These are phyloP conservation scores for Phyllosticta capitalensis DNA, from an alignment of 2,329 filamentous ascomycete species.

Conservation along the genomic window DNA sequence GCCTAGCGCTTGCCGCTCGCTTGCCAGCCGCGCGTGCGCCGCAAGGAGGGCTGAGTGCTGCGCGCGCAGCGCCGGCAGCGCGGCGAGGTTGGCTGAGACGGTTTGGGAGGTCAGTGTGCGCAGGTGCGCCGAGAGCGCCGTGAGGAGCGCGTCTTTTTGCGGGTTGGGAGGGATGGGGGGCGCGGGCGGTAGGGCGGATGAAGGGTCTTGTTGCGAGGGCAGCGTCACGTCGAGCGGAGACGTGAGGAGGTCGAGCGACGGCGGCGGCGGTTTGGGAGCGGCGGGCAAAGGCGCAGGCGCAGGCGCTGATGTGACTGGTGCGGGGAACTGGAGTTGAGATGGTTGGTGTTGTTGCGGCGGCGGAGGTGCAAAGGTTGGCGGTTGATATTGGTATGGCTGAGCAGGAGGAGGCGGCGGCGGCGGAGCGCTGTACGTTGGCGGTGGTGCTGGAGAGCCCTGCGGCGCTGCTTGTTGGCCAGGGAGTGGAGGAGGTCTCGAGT, in stretches of 20 bases:
- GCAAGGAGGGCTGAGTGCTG: slow-evolving; percentile 69
- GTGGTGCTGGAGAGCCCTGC: slow-evolving; percentile 4
- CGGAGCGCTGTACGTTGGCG: slow-evolving; percentile 14
- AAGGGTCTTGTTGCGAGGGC: slow-evolving; percentile 34
- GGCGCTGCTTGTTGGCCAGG: background rate
- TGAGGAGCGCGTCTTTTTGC: slow-evolving; percentile 80
- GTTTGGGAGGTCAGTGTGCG: slow-evolving; percentile 59
- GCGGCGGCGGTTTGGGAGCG: slow-evolving; percentile 14
- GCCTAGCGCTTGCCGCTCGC: slow-evolving; percentile 62
- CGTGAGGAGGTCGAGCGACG: slow-evolving; percentile 47
- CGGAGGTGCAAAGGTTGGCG: slow-evolving; percentile 5
- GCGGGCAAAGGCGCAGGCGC: too few relatives aligned
- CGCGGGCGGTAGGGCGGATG: slow-evolving; percentile 42
- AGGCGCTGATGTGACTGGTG: slow-evolving; percentile 26
- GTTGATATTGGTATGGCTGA: slow-evolving; percentile 8
- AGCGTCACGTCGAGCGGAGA: slow-evolving; percentile 53
- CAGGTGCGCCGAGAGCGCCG: slow-evolving; percentile 63
- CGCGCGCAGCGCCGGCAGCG: slow-evolving; percentile 64
- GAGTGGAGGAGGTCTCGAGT: slow-evolving; percentile 16
- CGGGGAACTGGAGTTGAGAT: slow-evolving; percentile 21
- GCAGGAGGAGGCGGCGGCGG: background rate
- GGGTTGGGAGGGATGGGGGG: slow-evolving; percentile 93
- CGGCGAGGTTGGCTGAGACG: slow-evolving; percentile 62
- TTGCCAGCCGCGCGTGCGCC: slow-evolving; percentile 60
- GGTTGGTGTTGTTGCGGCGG: slow-evolving; percentile 14